phyloP scores from a whole-genome alignment of 805 yeast species.

The Torulaspora maleeae region DNA sequence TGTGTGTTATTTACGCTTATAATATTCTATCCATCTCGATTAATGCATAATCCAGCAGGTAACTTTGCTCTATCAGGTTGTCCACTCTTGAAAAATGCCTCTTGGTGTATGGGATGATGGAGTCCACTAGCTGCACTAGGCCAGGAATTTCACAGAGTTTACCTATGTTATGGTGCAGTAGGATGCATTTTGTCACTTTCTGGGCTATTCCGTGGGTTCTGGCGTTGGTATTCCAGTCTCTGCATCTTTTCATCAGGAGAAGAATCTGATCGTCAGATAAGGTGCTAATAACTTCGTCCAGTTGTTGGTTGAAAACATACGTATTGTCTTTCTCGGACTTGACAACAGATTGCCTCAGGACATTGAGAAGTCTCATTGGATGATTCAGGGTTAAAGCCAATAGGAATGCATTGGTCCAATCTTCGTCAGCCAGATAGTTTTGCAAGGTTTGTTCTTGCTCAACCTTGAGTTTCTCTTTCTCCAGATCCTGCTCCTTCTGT shows the following conservation, averaged over 20 bases:
- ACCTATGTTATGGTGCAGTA: conserved; percentile 51
- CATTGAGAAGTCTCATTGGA: conserved; percentile 81
- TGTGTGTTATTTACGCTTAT: conserved; percentile 6
- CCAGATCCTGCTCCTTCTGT: conserved; percentile 47
- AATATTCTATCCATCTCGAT: conserved; percentile 60
- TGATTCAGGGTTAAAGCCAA: conserved; percentile 84
- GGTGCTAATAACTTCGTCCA: conserved; percentile 59
- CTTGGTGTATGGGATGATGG: conserved; percentile 82
- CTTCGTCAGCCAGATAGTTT: conserved; percentile 63
- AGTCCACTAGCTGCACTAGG: conserved; percentile 60
- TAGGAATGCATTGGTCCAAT: conserved; percentile 86
- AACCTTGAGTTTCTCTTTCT: conserved; percentile 50
- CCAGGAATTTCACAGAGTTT: conserved; percentile 62
- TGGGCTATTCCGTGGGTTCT: conserved; percentile 78
- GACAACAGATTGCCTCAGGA: conserved; percentile 57
- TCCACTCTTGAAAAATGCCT: conserved; percentile 78
- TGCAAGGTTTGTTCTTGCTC: conserved; percentile 87
- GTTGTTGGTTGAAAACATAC: conserved; percentile 37
- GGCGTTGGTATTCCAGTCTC: conserved; percentile 95
- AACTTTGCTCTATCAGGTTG: conserved; percentile 79
- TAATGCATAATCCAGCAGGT: conserved; percentile 75
- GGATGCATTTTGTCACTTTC: conserved; percentile 60
- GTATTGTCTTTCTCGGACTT: conserved; percentile 35
- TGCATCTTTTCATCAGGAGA: conserved; percentile 62
- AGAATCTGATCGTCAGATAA: conserved; percentile 58